phyloP scores from a whole-genome alignment of 164 flowering plant genomes.

The Nymphaea thermarum region DNA sequence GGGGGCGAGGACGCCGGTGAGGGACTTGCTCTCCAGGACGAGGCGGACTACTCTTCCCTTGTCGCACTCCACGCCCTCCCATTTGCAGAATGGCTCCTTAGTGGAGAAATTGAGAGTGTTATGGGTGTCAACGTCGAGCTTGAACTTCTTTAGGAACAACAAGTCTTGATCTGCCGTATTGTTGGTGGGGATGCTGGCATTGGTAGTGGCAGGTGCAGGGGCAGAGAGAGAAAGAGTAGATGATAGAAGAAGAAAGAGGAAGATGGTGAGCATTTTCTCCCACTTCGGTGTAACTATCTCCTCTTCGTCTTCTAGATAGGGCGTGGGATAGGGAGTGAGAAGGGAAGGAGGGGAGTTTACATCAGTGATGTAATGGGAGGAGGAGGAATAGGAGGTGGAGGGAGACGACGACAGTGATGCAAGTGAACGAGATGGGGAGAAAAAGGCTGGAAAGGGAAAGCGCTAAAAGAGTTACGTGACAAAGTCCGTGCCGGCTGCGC shows the following conservation, averaged over 20 bases:
- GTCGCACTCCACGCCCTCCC: slow-evolving; percentile 60
- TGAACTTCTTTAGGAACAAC: slow-evolving; percentile 19
- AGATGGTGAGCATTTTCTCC: no score
- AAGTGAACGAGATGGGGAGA: not conserved
- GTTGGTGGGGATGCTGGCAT: not conserved
- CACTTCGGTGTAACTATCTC: no score
- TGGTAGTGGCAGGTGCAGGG: not conserved
- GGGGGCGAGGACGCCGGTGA: slow-evolving; percentile 42
- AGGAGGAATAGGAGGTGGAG: not conserved
- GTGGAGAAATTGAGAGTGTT: slow-evolving; percentile 32
- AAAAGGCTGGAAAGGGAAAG: not conserved
- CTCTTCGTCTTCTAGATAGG: no score
- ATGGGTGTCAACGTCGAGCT: slow-evolving; percentile 40
- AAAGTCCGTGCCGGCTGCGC: not conserved
- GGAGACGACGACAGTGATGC: not conserved
- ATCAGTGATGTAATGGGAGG: not conserved
- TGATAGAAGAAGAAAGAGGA: not conserved
- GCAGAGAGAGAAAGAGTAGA: not conserved
- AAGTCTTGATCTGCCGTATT: not conserved
- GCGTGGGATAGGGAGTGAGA: no score
- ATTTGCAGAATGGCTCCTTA: slow-evolving; percentile 29
- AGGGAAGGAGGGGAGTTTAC: no score
- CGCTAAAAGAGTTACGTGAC: not conserved
- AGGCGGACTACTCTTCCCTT: slow-evolving; percentile 34
- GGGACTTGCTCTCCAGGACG: slow-evolving; percentile 27